Conservation (phyloP, 2,329 filamentous ascomycete species). For the Mycocentrospora acerina region DNA sequence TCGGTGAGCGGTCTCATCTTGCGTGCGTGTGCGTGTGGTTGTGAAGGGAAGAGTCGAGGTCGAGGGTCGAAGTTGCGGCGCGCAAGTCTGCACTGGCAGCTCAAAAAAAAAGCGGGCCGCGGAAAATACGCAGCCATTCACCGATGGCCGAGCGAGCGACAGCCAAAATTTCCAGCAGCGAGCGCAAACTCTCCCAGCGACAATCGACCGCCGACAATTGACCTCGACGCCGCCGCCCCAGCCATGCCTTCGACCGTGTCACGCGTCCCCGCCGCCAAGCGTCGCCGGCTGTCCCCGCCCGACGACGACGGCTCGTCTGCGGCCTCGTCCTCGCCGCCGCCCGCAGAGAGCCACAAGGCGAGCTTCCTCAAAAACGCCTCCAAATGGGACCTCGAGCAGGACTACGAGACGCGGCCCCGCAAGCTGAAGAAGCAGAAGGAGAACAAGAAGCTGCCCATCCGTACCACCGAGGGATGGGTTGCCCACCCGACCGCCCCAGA, state of each 20-base stretch:
- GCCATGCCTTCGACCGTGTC: conserved; percentile 26
- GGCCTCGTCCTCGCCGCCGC: background rate
- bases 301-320: conserved; percentile 17
- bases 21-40: conserved; percentile 6
- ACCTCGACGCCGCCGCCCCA: conserved; percentile 2
- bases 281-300: conserved; percentile 41
- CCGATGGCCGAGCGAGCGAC: too few relatives aligned
- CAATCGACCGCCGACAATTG: conserved; percentile 8
- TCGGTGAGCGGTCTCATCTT: conserved; percentile 82
- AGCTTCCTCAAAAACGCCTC: conserved; percentile 73
- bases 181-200: conserved; percentile 5
- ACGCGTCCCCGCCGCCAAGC: conserved; percentile 38
- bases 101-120: conserved; percentile 22
- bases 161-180: conserved; percentile 6
- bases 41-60: conserved; percentile 6
- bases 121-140: too few relatives aligned
- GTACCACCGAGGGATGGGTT: conserved; percentile 75
- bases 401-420: conserved; percentile 79
- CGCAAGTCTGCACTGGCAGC: conserved; percentile 5
- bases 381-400: conserved; percentile 88
- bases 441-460: conserved; percentile 77
- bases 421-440: conserved; percentile 74
- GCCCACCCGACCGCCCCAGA: conserved; percentile 54
- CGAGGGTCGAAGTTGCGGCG: conserved; percentile 1
- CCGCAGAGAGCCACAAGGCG: conserved; percentile 31